Percentiles rank a stretch among this genome's conserved stretches.
Conservation (phyloP, 768 basidiomycete species). For the Cystobasidium onofrii region DNA sequence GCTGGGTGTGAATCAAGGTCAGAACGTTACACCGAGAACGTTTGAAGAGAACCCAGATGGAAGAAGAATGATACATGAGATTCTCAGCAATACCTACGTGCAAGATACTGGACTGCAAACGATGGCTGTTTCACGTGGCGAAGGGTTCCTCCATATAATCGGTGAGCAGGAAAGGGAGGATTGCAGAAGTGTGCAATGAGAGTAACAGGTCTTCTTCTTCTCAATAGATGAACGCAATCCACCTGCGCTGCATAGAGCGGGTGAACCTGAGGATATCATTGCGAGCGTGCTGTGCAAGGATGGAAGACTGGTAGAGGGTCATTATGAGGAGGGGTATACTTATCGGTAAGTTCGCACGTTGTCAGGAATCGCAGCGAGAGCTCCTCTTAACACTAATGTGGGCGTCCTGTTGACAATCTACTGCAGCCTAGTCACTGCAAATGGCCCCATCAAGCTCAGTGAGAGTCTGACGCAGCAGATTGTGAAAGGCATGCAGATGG, state of each 20-base stretch:
- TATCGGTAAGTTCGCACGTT: slow-evolving; percentile 18
- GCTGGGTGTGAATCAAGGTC: not conserved
- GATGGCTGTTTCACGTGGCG: not conserved
- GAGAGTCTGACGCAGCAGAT: slow-evolving; percentile 1
- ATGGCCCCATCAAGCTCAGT: slow-evolving; percentile 21
- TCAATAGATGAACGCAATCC: slow-evolving; percentile 8
- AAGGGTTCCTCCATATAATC: slow-evolving; percentile 21
- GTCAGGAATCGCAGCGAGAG: too few relatives aligned
- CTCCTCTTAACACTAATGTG: too few relatives aligned
- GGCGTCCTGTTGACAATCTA: not conserved
- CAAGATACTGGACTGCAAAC: not conserved
- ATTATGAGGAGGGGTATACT: slow-evolving; percentile 16
- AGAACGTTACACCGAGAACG: not conserved
- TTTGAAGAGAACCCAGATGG: slow-evolving; percentile 31
- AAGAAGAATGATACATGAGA: slow-evolving; percentile 14
- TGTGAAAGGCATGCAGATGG: slow-evolving; percentile 13
- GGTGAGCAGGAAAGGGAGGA: not conserved
- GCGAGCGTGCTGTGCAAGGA: slow-evolving; percentile 25
- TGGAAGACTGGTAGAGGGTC: not conserved
- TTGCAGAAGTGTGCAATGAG: too few relatives aligned
- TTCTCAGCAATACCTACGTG: not conserved
- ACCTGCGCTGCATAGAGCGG: slow-evolving; percentile 13
- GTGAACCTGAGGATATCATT: slow-evolving; percentile 29
- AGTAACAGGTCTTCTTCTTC: not conserved
- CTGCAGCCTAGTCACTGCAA: slow-evolving; percentile 8